These are phyloP conservation scores for Aspergillus sp. DNA, from an alignment of 2,329 filamentous ascomycete genomes.

Conservation along the genomic window DNA sequence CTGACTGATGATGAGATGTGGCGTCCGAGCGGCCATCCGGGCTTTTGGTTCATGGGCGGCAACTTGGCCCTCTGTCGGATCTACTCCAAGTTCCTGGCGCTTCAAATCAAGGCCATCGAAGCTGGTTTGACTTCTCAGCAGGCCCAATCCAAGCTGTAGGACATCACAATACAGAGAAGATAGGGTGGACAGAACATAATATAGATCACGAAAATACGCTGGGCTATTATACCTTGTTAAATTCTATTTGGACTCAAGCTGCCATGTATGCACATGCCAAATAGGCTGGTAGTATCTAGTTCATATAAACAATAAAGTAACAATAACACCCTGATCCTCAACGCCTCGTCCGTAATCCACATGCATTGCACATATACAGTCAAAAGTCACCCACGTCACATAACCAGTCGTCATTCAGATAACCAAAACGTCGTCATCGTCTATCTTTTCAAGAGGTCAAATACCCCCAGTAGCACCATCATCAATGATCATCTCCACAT, in stretches of 20 bases:
- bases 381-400: neutral
- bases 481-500: constrained; percentile 56
- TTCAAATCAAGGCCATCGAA: constrained; percentile 50
- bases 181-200: neutral
- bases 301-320: constrained; percentile 1
- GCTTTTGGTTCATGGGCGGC: constrained; percentile 66
- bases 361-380: constrained; percentile 3
- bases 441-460: neutral
- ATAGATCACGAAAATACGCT: neutral
- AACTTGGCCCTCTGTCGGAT: constrained; percentile 62
- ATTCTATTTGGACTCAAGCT: neutral
- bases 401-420: neutral
- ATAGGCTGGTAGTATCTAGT: too few species aligned
- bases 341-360: neutral
- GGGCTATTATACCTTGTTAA: neutral
- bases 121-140: constrained; percentile 28
- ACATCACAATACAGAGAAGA: neutral
- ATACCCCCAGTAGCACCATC: constrained; percentile 19
- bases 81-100: constrained; percentile 53
- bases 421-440: neutral
- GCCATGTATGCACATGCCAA: neutral
- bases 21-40: constrained; percentile 59
- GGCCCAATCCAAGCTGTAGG: neutral
- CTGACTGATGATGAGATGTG: constrained; percentile 36
- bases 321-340: neutral